These are phyloP conservation scores for Metschnikowia similis DNA, from an alignment of 805 yeast species.

Conservation along the genomic window DNA sequence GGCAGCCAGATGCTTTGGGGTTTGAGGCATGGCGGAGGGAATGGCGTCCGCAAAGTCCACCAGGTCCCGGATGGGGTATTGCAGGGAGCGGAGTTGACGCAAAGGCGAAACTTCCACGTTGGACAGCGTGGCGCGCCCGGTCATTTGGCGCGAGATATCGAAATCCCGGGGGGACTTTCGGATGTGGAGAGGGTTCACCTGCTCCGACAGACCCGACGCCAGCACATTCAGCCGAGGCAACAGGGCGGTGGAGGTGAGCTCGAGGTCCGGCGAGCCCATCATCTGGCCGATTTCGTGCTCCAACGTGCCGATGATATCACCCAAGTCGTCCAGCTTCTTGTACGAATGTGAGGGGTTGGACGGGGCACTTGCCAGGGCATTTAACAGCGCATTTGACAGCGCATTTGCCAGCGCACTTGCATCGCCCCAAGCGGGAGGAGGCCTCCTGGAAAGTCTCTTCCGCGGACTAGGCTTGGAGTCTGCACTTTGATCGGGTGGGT, in stretches of 20 bases:
- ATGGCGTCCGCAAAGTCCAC: background rate
- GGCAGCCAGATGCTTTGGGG: background rate
- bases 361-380: too few species aligned
- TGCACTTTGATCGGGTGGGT: background rate
- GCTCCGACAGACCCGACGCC: background rate
- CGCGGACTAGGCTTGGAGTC: background rate
- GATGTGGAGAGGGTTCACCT: background rate
- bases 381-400: too few species aligned
- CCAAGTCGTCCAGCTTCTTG: constrained; percentile 5
- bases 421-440: background rate
- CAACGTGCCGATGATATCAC: constrained; percentile 23
- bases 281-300: constrained; percentile 23
- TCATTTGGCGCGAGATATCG: background rate
- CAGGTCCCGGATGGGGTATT: background rate
- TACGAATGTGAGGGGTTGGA: background rate
- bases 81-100: constrained; percentile 2
- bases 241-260: background rate
- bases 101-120: background rate
- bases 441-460: background rate
- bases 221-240: background rate
- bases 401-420: too few species aligned
- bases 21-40: background rate
- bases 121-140: background rate
- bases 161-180: background rate
- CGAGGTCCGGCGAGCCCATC: constrained; percentile 3